Evolutionary conservation across 1,139 yeast species (phyloP), one percentile per base, ranked within the genome.

Genomic region (Yamadazyma conglobata): DNA sequence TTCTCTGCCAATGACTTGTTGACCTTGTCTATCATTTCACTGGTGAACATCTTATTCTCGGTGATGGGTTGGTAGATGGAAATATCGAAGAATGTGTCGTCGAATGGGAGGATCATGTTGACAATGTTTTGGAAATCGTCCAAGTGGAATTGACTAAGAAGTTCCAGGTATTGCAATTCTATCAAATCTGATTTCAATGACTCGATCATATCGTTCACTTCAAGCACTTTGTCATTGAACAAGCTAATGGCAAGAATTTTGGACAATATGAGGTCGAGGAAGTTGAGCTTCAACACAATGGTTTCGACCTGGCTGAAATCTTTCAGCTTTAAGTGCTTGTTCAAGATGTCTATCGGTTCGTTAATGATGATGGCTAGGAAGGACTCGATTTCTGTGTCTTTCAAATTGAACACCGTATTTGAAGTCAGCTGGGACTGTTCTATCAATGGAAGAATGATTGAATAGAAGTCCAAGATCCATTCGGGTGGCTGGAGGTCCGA

Each of bases 61-160:
- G 61, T 57, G 9, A 80, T 69, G 0, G 89, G 83, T 36, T 76
- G 64, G 50, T 82, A 83, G 46, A 80, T 65, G 12, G 70, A 55
- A 4, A 68, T 65, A 23, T 73, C 79, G 40, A 73, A 73, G 33
- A 63, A 71, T 27, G 72, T 78, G 34, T 75, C 72, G 15, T 38
- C 42, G 14, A 79, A 56, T 10, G 84, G 82, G 50, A 76, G 77
- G n/a, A 82, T 79, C 83, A 82, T 78, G 44, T 79, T 78, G 31
- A 79, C 60, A 28, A 82, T 56, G 46, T 80, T 82, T 48, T 66
- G 77, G 41, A 73, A 76, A 33, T 80, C 75, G 15, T 58, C 60
- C 21, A 82, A 52, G 0, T 73, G 70, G 20, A 83, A 70, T 19
- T 66, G 70, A 11, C 58, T 56, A 24, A 82, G 56, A 10, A 81